Conservation (phyloP, 306 rosid genomes). For the Fagus sylvatica region DNA sequence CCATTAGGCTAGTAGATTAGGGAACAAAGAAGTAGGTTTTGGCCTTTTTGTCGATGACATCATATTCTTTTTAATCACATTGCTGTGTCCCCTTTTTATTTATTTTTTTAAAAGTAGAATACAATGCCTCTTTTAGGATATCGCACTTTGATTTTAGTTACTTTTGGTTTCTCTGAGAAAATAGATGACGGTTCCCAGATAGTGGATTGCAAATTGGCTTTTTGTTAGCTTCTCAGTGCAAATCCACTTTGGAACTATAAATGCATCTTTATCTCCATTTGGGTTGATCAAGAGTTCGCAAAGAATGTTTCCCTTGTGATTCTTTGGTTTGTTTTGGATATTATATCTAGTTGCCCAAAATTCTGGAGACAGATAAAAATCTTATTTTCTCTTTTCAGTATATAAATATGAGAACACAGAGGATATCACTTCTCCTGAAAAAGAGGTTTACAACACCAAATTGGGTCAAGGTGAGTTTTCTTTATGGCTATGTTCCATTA, state of each 20-base stretch:
- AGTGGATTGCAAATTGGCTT: constrained; percentile 15
- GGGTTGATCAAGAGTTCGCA: not conserved
- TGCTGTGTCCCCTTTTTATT: not conserved
- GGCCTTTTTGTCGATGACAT: not conserved
- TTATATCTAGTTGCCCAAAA: not conserved
- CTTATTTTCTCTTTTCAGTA: constrained; percentile 56
- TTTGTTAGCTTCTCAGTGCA: not conserved
- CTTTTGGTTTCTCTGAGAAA: not conserved
- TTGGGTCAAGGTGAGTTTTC: constrained; percentile 81
- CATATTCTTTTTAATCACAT: not conserved
- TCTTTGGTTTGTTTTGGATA: not conserved
- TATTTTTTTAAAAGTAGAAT: not conserved
- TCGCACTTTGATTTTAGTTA: no score
- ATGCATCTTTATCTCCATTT: not conserved
- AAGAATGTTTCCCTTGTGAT: constrained; percentile 12
- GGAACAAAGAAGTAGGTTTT: constrained; percentile 1
- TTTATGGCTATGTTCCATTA: constrained; percentile 11
- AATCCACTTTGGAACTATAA: constrained; percentile 15
- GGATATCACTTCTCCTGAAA: constrained; percentile 77
- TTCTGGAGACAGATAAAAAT: not conserved
- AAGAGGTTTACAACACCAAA: constrained; percentile 88
- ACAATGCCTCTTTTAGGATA: no score
- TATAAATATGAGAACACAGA: constrained; percentile 76
- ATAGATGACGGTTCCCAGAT: not conserved
- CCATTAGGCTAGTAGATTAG: not conserved